A percentile compares a stretch with the other conserved stretches of the same genome.
Evolutionary conservation across 2,329 filamentous ascomycete species (phyloP).

Genomic region (Plectosphaerella cucumerina): DNA sequence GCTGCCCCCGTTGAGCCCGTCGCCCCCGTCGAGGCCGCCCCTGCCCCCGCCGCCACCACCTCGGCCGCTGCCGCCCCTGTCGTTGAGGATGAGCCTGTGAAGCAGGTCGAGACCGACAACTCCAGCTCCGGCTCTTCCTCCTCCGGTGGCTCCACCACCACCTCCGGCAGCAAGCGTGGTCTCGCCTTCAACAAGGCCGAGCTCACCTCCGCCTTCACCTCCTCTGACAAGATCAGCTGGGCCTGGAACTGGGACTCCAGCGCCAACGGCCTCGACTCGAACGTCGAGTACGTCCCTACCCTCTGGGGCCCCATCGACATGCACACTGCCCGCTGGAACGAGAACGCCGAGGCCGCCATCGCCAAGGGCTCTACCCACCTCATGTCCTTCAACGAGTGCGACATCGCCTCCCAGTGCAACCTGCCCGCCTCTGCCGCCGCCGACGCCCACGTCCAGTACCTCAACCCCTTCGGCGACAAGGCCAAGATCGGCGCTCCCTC

Average conservation of each 20-base stretch:
- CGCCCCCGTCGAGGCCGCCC: slow-evolving; percentile 3
- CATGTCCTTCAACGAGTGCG: slow-evolving; percentile 70
- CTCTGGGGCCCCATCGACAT: slow-evolving; percentile 51
- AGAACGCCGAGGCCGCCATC: slow-evolving; percentile 48
- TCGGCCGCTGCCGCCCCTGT: slow-evolving; percentile 11
- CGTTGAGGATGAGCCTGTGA: slow-evolving; percentile 4
- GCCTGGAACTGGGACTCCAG: slow-evolving; percentile 64
- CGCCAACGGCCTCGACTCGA: slow-evolving; percentile 31
- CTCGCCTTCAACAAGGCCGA: slow-evolving; percentile 60
- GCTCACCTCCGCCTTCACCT: slow-evolving; percentile 46
- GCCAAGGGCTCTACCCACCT: slow-evolving; percentile 49
- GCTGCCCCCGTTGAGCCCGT: neutral
- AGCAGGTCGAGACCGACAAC: slow-evolving; percentile 18
- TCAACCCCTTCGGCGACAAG: slow-evolving; percentile 51
- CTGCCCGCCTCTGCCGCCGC: slow-evolving; percentile 49
- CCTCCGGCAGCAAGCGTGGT: slow-evolving; percentile 55
- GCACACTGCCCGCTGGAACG: slow-evolving; percentile 45
- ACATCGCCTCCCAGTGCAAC: slow-evolving; percentile 56
- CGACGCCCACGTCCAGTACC: slow-evolving; percentile 44
- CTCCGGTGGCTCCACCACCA: slow-evolving; percentile 6
- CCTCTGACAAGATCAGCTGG: slow-evolving; percentile 47
- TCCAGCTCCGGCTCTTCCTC: slow-evolving; percentile 7
- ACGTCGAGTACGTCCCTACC: slow-evolving; percentile 61
- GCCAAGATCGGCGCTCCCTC: slow-evolving; percentile 54
- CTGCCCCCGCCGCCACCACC: slow-evolving; percentile 17